A percentile compares a stretch with the other conserved stretches of the same genome.
These are phyloP conservation scores for Yamadazyma endophytica DNA, from an alignment of 805 yeast species.

Conservation along the genomic window DNA sequence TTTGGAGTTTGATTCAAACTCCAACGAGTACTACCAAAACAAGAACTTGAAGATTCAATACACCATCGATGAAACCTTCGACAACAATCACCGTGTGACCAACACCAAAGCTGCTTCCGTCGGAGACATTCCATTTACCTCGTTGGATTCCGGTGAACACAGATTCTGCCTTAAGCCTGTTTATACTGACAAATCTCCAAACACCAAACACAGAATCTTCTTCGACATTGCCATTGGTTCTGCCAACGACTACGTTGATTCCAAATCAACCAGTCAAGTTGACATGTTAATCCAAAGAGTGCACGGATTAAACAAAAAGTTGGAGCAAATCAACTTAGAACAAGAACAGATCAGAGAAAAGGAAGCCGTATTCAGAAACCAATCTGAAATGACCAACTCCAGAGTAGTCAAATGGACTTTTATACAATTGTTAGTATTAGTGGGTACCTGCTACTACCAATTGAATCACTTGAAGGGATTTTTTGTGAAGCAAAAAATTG, in stretches of 20 bases:
- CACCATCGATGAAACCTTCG: conserved; percentile 74
- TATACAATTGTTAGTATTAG: conserved; percentile 64
- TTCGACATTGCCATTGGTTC: conserved; percentile 72
- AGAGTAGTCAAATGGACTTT: conserved; percentile 72
- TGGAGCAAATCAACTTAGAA: conserved; percentile 38
- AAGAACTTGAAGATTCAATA: conserved; percentile 58
- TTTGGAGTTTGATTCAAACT: conserved; percentile 49
- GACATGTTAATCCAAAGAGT: conserved; percentile 36
- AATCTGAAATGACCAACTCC: conserved; percentile 70
- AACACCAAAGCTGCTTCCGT: conserved; percentile 56
- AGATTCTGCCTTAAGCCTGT: conserved; percentile 62
- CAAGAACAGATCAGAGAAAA: conserved; percentile 62
- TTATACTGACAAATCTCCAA: conserved; percentile 62
- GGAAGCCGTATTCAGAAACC: conserved; percentile 74
- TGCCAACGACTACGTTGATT: conserved; percentile 56
- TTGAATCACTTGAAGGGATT: conserved; percentile 71
- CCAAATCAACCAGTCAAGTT: conserved; percentile 52
- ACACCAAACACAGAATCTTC: conserved; percentile 58
- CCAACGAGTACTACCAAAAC: conserved; percentile 47
- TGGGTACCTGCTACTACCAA: conserved; percentile 71
- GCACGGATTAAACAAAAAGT: conserved; percentile 35
- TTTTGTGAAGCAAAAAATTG: conserved; percentile 83
- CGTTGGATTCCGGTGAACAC: conserved; percentile 83
- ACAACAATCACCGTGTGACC: conserved; percentile 74
- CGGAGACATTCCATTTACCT: conserved; percentile 76